phyloP scores from a whole-genome alignment of 768 basidiomycete genomes.

The Suillus plorans region DNA sequence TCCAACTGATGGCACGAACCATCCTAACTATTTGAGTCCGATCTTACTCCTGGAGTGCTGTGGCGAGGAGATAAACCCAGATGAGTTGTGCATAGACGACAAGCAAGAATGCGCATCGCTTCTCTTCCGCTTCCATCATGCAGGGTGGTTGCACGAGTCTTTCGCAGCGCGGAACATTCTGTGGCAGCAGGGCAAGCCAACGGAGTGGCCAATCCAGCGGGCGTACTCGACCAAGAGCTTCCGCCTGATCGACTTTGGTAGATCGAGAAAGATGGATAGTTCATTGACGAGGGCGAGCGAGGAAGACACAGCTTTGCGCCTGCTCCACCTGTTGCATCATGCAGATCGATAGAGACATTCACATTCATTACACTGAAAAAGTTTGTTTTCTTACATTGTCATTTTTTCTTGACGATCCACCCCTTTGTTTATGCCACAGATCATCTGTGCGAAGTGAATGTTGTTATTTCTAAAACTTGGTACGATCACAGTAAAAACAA shows the following conservation, averaged over 20 bases:
- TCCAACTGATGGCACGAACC: constrained; percentile 15
- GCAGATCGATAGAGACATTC: neutral
- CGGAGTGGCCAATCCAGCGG: constrained; percentile 20
- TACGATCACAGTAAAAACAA: neutral
- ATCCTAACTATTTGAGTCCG: constrained; percentile 31
- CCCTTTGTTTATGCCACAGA: neutral
- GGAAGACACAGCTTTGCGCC: neutral
- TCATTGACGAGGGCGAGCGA: neutral
- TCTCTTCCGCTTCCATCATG: constrained; percentile 40
- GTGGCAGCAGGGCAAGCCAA: constrained; percentile 41
- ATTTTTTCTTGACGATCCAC: neutral
- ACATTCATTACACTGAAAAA: neutral
- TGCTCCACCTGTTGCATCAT: neutral
- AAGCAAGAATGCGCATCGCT: constrained; percentile 40
- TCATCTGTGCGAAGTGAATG: neutral
- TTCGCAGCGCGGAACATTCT: constrained; percentile 43
- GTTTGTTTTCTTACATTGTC: neutral
- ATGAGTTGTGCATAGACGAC: constrained; percentile 35
- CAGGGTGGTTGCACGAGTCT: constrained; percentile 41
- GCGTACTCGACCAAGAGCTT: constrained; percentile 29
- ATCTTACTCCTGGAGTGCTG: constrained; percentile 51
- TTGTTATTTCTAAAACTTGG: neutral
- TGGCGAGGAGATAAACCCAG: constrained; percentile 34
- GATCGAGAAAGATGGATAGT: constrained; percentile 21
- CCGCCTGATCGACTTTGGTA: constrained; percentile 53